Percentiles rank a stretch among this genome's conserved stretches.
phyloP scores from a whole-genome alignment of 768 basidiomycete genomes.

The Rhizopogon salebrosus region DNA sequence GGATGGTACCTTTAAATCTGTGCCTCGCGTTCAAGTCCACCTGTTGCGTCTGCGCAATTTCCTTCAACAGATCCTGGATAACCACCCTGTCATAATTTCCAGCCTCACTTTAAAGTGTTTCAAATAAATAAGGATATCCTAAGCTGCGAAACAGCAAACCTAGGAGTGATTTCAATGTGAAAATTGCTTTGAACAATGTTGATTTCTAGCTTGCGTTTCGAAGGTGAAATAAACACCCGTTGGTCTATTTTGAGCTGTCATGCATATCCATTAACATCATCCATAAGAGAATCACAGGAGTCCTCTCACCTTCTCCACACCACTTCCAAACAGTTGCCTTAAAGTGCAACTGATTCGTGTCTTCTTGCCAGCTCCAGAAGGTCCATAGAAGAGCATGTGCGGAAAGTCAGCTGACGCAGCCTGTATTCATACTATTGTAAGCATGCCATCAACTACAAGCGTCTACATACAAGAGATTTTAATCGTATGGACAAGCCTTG shows the following conservation, averaged over 20 bases:
- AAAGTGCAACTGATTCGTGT: constrained; percentile 90
- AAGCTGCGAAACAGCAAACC: constrained; percentile 41
- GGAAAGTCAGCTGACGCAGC: constrained; percentile 92
- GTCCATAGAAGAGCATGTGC: constrained; percentile 96
- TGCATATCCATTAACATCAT: neutral
- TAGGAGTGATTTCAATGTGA: constrained; percentile 96
- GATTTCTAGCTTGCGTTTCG: constrained; percentile 90
- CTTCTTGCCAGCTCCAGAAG: constrained; percentile 97
- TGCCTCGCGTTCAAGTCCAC: constrained; percentile 95
- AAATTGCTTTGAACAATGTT: constrained; percentile 98
- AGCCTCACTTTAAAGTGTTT: constrained; percentile 63
- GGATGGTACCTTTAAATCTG: constrained; percentile 80
- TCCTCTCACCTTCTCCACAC: constrained; percentile 79
- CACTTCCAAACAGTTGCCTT: constrained; percentile 82
- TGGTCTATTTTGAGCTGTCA: constrained; percentile 94
- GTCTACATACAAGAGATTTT: constrained; percentile 59
- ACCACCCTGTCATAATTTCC: constrained; percentile 93
- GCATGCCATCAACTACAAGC: neutral
- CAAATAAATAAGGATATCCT: neutral
- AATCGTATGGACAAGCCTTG: constrained; percentile 72
- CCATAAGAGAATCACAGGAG: neutral
- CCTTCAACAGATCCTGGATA: constrained; percentile 94
- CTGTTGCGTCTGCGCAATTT: constrained; percentile 98
- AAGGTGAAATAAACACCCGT: constrained; percentile 90
- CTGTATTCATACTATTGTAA: constrained; percentile 30